phyloP scores from a whole-genome alignment of 345 rosid genomes.

The Eucalyptus paniculata region DNA sequence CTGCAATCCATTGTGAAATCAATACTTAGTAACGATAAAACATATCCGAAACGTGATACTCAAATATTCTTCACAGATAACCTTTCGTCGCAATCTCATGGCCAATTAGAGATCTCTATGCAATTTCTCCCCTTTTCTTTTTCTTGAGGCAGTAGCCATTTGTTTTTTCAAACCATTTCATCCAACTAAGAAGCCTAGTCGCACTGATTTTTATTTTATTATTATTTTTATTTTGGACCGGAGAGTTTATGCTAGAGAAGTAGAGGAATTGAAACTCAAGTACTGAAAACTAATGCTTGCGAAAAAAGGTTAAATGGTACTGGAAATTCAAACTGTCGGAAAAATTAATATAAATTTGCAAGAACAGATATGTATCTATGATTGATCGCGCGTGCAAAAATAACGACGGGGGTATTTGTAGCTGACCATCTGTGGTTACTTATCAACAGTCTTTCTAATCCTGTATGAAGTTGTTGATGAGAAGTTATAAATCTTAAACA shows the following conservation, averaged over 20 bases:
- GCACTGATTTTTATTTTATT: too few species aligned
- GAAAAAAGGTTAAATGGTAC: neutral
- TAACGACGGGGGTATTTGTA: neutral
- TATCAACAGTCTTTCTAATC: too few species aligned
- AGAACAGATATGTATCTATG: neutral
- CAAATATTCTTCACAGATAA: too few species aligned
- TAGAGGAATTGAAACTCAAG: neutral
- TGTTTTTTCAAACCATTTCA: neutral
- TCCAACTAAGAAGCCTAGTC: too few species aligned
- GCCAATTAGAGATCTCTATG: neutral
- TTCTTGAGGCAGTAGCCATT: neutral
- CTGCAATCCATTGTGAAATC: too few species aligned
- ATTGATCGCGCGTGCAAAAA: neutral
- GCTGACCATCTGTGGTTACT: neutral
- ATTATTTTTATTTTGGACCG: too few species aligned
- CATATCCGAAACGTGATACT: neutral
- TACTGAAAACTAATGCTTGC: neutral
- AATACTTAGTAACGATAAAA: neutral
- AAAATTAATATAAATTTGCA: too few species aligned
- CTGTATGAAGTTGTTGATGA: neutral
- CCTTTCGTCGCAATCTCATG: neutral
- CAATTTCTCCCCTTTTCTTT: neutral
- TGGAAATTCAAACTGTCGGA: neutral
- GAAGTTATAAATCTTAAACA: too few species aligned
- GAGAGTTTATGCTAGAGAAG: too few species aligned